Evolutionary conservation across 179 eudicot genomes (phyloP), one percentile per base, ranked within the genome.

Genomic region (Beta corolliflora): DNA sequence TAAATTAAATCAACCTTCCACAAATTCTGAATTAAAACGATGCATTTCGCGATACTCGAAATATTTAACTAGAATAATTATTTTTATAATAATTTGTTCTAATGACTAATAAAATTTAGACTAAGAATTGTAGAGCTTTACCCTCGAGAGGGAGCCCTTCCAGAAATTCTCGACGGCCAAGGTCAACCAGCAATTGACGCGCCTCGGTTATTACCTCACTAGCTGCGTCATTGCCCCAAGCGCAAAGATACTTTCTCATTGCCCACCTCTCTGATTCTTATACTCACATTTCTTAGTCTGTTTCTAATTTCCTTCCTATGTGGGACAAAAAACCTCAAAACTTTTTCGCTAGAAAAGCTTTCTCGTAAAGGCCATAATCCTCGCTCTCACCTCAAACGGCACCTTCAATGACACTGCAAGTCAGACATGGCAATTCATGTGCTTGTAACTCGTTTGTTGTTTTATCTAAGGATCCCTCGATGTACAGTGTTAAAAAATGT

Each of bases 161-260:
- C 87, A 84, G 84, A 81, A 84, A 84, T 84, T 81, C 84, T 84
- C 87, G 45, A 81, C 87, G 73, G 87, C 87, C 84, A 0, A 77
- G 79, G 84, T 29, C 87, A 84, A 84, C 86, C 86, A 84, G 86
- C 86, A 84, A 84, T 84, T 84, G 86, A 84, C 86, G 86, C 86
- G 83, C 86, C 86, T 84, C 86, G 83, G 83, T 84, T 83, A 81
- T 45, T 84, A 84, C 86, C 86, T 84, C 86, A 84, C 81, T 84
- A 84, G 86, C 86, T 84, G 81, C 86, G 83, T 84, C 86, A 84
- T 84, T 84, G 86, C 86, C 86, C 86, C 83, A 84, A 84, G 86
- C 86, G 86, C 86, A 84, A 84, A 84, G 86, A 84, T 84, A 14
- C 0, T 4, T 72, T 29, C 31, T 29, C 31, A 29, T 19, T 0